Percentiles rank a stretch among this genome's conserved stretches.
phyloP scores from a whole-genome alignment of 441 rosid species.

The Lepidium campestre region DNA sequence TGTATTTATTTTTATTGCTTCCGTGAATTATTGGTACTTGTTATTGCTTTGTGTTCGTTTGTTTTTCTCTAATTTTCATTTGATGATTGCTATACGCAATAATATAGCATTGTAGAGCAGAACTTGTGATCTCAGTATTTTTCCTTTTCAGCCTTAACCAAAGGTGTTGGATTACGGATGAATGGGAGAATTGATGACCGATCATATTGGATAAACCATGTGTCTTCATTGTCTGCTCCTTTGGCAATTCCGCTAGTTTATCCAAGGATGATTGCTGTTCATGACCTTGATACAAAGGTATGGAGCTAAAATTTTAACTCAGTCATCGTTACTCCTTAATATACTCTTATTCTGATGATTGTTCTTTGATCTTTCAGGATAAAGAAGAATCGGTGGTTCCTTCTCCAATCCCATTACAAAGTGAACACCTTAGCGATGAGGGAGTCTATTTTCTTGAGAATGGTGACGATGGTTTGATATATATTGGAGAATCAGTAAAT shows the following conservation, averaged over 20 bases:
- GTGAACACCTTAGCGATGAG: conserved; percentile 72
- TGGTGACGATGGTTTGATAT: conserved; percentile 82
- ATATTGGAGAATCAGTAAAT: conserved; percentile 63
- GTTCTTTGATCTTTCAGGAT: conserved; percentile 42
- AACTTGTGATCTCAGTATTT: background rate
- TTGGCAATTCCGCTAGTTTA: conserved; percentile 78
- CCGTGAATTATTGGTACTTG: background rate
- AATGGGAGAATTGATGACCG: conserved; percentile 94
- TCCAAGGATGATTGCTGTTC: conserved; percentile 89
- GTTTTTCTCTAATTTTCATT: background rate
- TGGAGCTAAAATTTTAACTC: conserved; percentile 33
- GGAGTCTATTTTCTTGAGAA: conserved; percentile 97
- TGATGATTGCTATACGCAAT: background rate
- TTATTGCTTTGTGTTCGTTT: background rate
- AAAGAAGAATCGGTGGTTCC: conserved; percentile 58
- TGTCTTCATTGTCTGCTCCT: conserved; percentile 68
- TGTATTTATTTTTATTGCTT: background rate
- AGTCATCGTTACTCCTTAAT: background rate
- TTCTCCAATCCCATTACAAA: conserved; percentile 70
- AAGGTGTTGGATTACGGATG: conserved; percentile 65
- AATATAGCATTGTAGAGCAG: background rate
- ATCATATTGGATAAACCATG: conserved; percentile 76
- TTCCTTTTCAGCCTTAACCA: conserved; percentile 42
- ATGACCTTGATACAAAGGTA: conserved; percentile 69
- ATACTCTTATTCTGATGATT: conserved; percentile 7